Evolutionary conservation across 1,284 basidiomycete genomes (phyloP).

Genomic region (Trametes versicolor): DNA sequence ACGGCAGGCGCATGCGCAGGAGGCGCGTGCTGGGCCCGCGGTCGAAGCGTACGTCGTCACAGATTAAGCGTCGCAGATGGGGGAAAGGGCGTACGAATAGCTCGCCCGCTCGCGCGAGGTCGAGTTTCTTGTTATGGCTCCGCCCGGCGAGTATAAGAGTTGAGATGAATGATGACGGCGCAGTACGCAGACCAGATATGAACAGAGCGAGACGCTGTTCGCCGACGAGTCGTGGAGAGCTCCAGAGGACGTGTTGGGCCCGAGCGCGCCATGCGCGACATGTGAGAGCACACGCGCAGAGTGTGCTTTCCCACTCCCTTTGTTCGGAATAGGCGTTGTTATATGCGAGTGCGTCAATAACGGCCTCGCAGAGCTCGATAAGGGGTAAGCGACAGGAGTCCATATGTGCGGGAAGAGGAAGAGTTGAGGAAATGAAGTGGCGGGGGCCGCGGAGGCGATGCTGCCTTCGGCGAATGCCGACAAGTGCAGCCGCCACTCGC

Average conservation of each 20-base stretch:
- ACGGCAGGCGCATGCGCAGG: background rate
- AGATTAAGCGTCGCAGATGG: background rate
- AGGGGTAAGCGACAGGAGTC: background rate
- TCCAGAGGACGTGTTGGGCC: background rate
- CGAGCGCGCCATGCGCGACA: conserved; percentile 5
- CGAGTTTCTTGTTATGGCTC: background rate
- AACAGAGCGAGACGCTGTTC: background rate
- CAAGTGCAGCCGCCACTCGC: no score
- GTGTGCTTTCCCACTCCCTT: background rate
- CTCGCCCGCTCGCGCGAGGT: background rate
- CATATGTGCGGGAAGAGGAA: background rate
- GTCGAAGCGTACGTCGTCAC: background rate
- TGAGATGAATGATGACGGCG: background rate
- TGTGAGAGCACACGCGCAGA: conserved; percentile 8
- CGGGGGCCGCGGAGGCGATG: no score
- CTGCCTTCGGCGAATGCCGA: no score
- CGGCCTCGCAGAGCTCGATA: conserved; percentile 2
- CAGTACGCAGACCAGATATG: background rate
- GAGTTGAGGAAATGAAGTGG: no score
- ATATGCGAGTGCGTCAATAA: background rate
- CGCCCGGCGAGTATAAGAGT: background rate
- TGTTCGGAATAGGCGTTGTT: background rate
- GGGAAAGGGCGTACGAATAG: background rate
- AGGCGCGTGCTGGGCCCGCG: background rate
- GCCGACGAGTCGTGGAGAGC: background rate